Evolutionary conservation across 345 rosid species (phyloP).

Genomic region (Anacardium occidentale): DNA sequence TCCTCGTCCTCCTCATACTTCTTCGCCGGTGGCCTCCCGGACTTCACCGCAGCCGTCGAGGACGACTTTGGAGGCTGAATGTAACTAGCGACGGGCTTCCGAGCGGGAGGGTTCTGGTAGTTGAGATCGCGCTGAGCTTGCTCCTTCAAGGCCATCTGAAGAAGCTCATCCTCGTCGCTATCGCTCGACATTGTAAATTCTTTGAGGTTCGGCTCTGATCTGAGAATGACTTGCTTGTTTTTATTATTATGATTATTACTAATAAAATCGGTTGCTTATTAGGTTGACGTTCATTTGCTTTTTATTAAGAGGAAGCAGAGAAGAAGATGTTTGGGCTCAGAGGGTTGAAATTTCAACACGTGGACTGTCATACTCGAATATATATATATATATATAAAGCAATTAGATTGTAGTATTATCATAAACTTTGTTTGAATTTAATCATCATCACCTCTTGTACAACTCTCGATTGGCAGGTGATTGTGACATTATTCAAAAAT

Average conservation of each 20-base stretch:
- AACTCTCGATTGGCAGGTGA: too few species aligned
- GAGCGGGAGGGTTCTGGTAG: constrained; percentile 46
- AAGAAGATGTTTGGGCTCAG: not conserved
- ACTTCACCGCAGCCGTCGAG: constrained; percentile 3
- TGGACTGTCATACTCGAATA: not conserved
- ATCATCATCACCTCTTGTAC: too few species aligned
- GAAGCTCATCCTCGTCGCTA: constrained; percentile 96
- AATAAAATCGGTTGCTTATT: not conserved
- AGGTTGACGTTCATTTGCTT: not conserved
- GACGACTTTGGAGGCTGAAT: constrained; percentile 60
- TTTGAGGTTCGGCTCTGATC: constrained; percentile 28
- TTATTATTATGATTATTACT: too few species aligned
- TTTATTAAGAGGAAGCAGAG: not conserved
- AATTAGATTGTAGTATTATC: too few species aligned
- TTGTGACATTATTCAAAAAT: too few species aligned
- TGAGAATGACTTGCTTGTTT: constrained; percentile 5
- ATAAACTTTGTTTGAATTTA: too few species aligned
- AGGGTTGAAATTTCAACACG: not conserved
- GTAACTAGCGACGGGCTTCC: constrained; percentile 73
- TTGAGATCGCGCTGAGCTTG: constrained; percentile 73
- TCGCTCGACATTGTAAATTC: constrained; percentile 66
- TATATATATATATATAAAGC: too few species aligned
- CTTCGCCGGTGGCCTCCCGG: constrained; percentile 12
- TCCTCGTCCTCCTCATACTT: constrained; percentile 84
- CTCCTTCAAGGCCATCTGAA: constrained; percentile 90